Percentiles rank a stretch among this genome's conserved stretches.
These are phyloP conservation scores for rapeseed (Brassica napus) DNA, from an alignment of 345 rosid species.

Conservation along the genomic window DNA sequence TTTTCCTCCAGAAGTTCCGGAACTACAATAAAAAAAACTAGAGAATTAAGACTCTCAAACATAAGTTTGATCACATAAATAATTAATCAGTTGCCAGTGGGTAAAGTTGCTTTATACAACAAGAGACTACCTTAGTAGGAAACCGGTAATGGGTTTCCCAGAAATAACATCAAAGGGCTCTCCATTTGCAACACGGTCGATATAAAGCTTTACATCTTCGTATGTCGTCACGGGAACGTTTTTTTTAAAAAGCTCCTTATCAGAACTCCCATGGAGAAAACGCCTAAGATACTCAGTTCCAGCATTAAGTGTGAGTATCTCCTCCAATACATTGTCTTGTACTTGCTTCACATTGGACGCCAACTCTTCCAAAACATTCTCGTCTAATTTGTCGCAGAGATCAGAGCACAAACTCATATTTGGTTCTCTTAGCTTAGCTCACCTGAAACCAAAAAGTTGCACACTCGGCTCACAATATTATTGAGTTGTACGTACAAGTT, in stretches of 20 bases:
- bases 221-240: constrained; percentile 57
- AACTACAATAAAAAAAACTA: constrained; percentile 38
- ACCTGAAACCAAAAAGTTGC: neutral
- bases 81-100: too few relatives aligned
- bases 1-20: constrained; percentile 47
- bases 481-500: neutral
- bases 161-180: constrained; percentile 50
- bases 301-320: too few relatives aligned
- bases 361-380: neutral
- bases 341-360: constrained; percentile 4
- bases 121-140: constrained; percentile 39
- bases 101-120: too few relatives aligned
- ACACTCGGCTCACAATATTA: neutral
- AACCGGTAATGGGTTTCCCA: constrained; percentile 55
- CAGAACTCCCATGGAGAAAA: constrained; percentile 43
- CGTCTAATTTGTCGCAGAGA: neutral
- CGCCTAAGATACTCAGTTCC: constrained; percentile 5
- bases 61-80: neutral
- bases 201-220: constrained; percentile 56
- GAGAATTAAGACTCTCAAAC: neutral
- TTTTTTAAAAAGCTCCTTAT: constrained; percentile 49
- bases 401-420: constrained; percentile 13
- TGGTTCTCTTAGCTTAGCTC: neutral
- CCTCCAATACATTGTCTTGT: too few relatives aligned
- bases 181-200: constrained; percentile 27